Conservation (phyloP, 148 eudicot species). For the Silene uniflora region DNA sequence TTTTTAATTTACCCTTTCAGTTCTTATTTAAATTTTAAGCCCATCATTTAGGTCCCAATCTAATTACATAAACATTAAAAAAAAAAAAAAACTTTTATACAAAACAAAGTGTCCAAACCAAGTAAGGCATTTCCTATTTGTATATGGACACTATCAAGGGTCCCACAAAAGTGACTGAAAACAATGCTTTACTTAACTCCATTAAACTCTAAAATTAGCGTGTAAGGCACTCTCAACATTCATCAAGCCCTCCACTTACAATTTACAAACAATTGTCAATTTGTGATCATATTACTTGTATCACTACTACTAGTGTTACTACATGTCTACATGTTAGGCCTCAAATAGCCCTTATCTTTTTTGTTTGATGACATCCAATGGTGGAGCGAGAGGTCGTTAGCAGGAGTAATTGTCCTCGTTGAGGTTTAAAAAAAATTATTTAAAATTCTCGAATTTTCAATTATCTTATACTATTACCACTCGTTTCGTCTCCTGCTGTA, state of each 20-base stretch:
- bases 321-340: background rate
- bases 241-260: conserved; percentile 10
- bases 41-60: conserved; percentile 1
- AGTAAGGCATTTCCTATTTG: conserved; percentile 23
- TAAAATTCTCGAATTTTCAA: too few species aligned
- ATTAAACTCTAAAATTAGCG: conserved; percentile 19
- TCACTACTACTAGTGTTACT: background rate
- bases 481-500: too few species aligned
- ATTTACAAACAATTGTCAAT: background rate
- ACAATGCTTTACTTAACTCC: conserved; percentile 22
- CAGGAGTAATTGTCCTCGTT: too few species aligned
- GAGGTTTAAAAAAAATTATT: too few species aligned
- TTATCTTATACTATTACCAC: too few species aligned
- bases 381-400: too few species aligned
- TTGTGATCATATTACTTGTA: background rate
- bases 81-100: conserved; percentile 10
- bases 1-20: background rate
- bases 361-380: too few species aligned
- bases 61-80: background rate
- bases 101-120: conserved; percentile 28
- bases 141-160: conserved; percentile 13
- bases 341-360: background rate
- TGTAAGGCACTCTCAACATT: conserved; percentile 23
- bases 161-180: conserved; percentile 16
- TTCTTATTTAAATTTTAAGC: conserved; percentile 9